Conservation (phyloP, 768 basidiomycete species). For the Leccinellum albellum region DNA sequence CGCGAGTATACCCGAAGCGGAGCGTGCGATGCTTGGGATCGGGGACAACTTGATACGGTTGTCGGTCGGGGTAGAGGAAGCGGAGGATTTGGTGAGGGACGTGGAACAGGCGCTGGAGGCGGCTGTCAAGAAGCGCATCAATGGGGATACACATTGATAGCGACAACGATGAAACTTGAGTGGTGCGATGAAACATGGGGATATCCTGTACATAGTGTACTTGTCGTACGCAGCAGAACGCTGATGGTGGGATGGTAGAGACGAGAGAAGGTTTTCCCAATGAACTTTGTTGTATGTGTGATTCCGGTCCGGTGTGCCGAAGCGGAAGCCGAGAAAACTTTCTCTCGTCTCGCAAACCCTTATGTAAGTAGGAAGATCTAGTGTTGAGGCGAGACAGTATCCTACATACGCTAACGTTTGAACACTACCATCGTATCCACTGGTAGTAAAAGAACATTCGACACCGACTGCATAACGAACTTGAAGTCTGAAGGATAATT, state of each 20-base stretch:
- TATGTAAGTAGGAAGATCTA: too few species aligned
- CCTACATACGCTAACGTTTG: too few species aligned
- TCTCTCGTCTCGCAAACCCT: too few species aligned
- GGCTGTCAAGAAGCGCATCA: slow-evolving; percentile 10
- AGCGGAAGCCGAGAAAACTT: not conserved
- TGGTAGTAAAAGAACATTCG: not conserved
- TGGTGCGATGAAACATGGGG: not conserved
- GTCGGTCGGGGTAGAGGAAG: slow-evolving; percentile 87
- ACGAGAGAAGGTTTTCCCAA: not conserved
- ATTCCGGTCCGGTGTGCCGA: not conserved
- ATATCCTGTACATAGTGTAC: not conserved
- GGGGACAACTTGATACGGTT: slow-evolving; percentile 72
- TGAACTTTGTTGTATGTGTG: not conserved
- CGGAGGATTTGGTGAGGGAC: slow-evolving; percentile 62
- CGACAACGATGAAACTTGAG: not conserved
- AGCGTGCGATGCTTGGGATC: slow-evolving; percentile 71
- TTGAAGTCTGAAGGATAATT: too few species aligned
- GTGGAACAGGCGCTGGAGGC: slow-evolving; percentile 27
- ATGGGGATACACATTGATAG: not conserved
- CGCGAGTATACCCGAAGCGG: slow-evolving; percentile 63
- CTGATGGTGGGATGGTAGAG: not conserved
- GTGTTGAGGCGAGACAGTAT: too few species aligned
- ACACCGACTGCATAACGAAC: not conserved
- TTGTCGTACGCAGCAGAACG: not conserved
- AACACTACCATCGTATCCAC: too few species aligned